These are phyloP conservation scores for Cucurbita ficifolia DNA, from an alignment of 306 rosid species.

Conservation along the genomic window DNA sequence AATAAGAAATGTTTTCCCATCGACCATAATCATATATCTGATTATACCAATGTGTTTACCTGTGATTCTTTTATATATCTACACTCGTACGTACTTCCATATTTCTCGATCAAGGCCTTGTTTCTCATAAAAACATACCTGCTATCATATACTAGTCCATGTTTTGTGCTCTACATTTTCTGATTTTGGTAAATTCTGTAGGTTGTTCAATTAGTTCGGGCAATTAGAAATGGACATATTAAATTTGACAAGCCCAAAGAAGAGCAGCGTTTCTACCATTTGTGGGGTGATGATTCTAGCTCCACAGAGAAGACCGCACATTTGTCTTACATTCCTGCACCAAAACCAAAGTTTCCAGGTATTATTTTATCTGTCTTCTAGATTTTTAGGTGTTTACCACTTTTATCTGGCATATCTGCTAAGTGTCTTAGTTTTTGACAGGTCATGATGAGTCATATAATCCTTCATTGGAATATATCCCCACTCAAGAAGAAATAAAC, in stretches of 20 bases:
- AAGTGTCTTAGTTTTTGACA: slow-evolving; percentile 15
- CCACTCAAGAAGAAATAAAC: slow-evolving; percentile 83
- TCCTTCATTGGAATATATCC: slow-evolving; percentile 87
- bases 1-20: background rate
- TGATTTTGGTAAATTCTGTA: slow-evolving; percentile 18
- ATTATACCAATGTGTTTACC: background rate
- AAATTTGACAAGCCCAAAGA: slow-evolving; percentile 68
- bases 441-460: slow-evolving; percentile 92
- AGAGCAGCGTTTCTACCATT: slow-evolving; percentile 46
- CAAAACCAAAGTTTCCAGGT: slow-evolving; percentile 86
- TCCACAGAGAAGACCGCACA: slow-evolving; percentile 43
- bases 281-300: slow-evolving; percentile 82
- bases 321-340: slow-evolving; percentile 83
- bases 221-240: slow-evolving; percentile 65
- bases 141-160: background rate
- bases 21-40: background rate
- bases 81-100: background rate
- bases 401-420: background rate
- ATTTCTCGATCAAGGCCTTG: background rate
- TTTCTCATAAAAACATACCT: background rate
- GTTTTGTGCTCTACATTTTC: background rate
- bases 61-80: background rate
- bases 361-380: slow-evolving; percentile 12
- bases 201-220: slow-evolving; percentile 65
- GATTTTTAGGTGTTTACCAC: background rate